Base-by-base conservation (phyloP, 768 basidiomycete genomes). In the Leccinum truebloodii region DNA sequence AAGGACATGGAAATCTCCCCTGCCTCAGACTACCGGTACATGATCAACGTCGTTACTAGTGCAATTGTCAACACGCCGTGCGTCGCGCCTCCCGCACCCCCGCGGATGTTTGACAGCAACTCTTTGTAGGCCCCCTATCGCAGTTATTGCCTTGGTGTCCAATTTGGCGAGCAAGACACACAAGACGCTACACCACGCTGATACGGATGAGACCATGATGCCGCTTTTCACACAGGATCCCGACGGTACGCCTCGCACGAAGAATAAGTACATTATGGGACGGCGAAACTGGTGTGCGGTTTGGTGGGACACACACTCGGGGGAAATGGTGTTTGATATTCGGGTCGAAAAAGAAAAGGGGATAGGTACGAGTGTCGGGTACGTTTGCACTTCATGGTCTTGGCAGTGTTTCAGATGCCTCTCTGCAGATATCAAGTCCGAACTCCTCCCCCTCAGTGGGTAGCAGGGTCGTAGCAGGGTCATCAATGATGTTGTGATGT, bases 31-130 rank as follows among this genome's bases (percentile, higher is more conserved):
- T 78, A 86, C 69, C 85, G 94, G 50, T 97, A 92, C 73, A 98
- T 98, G 95, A 71, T 95, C 52, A 95, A 96, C 65, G 77, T 95
- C 35, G 83, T 93, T 9, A 86, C 91, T 5, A 94, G 92, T 67
- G 96, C 96, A 14, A 98, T 99, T 63, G 96, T 99, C 52, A 96
- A 97, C 70, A 97, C 96, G 6, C 95, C 96, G 89, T 89, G 69
- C 70, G 90, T 79, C 10, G 8, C 61, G 6, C 37, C 20, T 30
- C 14, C 14, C 14, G 10, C n/a, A 16, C 13, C 3, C 26, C 28
- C 6, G 2, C 53, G 49, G 20, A 39, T 58, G 30, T 20, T 20
- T 58, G 61, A 37, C 20, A 10, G 4, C 30, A 24, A 52, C 35
- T 28, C 28, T 57, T 51, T 9, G 22, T 58, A 78, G 75, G 35